These are phyloP conservation scores for Aspergillus funiculosus DNA, from an alignment of 495 filamentous ascomycete species.

Conservation along the genomic window DNA sequence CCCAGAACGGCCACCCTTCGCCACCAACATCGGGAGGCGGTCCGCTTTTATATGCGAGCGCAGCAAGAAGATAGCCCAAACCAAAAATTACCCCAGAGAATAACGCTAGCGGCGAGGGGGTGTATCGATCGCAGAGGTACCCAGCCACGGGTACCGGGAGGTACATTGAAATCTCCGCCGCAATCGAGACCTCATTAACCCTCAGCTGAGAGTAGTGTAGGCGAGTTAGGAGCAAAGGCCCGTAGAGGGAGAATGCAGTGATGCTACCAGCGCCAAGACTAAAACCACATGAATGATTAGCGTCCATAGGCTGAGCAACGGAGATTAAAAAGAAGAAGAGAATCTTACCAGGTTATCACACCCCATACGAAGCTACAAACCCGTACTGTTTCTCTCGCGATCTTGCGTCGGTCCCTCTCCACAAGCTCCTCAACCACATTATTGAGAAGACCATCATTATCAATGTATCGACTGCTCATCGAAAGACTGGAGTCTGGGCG, in stretches of 20 bases:
- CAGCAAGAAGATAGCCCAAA: conserved; percentile 75
- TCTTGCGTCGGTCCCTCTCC: conserved; percentile 48
- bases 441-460: conserved; percentile 53
- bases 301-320: background rate
- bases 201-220: conserved; percentile 83
- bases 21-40: conserved; percentile 51
- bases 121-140: conserved; percentile 81
- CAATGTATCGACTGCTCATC: conserved; percentile 18
- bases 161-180: conserved; percentile 81
- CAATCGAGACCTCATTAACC: conserved; percentile 82
- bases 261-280: conserved; percentile 78
- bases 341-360: conserved; percentile 50
- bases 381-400: conserved; percentile 47
- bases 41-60: conserved; percentile 65
- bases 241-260: conserved; percentile 86
- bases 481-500: conserved; percentile 23
- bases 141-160: conserved; percentile 83
- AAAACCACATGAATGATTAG: background rate
- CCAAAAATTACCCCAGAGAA: conserved; percentile 70
- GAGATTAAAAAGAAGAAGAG: background rate
- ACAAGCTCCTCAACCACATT: conserved; percentile 57
- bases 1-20: conserved; percentile 63
- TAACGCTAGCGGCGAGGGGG: conserved; percentile 67
- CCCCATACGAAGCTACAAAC: conserved; percentile 56
- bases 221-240: conserved; percentile 73